These are phyloP conservation scores for Saccharum officinarum DNA, from an alignment of 176 grass and related monocot species.

Conservation along the genomic window DNA sequence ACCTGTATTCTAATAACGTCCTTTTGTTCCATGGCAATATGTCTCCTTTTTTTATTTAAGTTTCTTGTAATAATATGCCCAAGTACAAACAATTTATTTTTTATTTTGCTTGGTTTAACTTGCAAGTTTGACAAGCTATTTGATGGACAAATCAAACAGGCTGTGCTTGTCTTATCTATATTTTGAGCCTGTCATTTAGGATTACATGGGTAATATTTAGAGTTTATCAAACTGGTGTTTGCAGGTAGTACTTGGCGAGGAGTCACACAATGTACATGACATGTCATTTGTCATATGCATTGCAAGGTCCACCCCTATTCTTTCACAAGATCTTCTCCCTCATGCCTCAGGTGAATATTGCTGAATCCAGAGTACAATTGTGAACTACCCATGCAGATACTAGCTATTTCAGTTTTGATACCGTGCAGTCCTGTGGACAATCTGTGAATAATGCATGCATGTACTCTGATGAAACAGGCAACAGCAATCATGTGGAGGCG, in stretches of 20 bases:
- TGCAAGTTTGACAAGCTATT: background rate
- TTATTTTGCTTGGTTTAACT: background rate
- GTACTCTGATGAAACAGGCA: conserved; percentile 47
- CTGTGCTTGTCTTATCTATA: background rate
- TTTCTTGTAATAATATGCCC: conserved; percentile 5
- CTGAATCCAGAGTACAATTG: background rate
- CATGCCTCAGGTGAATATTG: conserved; percentile 53
- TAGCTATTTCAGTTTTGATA: background rate
- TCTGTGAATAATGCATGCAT: conserved; percentile 1
- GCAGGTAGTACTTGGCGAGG: conserved; percentile 60
- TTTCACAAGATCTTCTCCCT: conserved; percentile 44
- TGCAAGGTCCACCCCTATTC: conserved; percentile 30
- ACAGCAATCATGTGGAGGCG: conserved; percentile 62
- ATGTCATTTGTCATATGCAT: conserved; percentile 64
- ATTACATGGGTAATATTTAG: background rate
- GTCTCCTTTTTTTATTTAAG: background rate
- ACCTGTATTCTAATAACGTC: background rate
- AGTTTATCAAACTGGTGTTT: conserved; percentile 22
- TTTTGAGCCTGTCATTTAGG: background rate
- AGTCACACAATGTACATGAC: conserved; percentile 48
- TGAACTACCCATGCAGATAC: background rate
- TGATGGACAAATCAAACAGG: background rate
- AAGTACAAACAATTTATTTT: background rate
- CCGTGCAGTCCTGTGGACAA: background rate
- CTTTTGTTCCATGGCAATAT: background rate